These are phyloP conservation scores for Mortierella sp. DNA, from an alignment of 371 early-diverging fungal genomes.

Conservation along the genomic window DNA sequence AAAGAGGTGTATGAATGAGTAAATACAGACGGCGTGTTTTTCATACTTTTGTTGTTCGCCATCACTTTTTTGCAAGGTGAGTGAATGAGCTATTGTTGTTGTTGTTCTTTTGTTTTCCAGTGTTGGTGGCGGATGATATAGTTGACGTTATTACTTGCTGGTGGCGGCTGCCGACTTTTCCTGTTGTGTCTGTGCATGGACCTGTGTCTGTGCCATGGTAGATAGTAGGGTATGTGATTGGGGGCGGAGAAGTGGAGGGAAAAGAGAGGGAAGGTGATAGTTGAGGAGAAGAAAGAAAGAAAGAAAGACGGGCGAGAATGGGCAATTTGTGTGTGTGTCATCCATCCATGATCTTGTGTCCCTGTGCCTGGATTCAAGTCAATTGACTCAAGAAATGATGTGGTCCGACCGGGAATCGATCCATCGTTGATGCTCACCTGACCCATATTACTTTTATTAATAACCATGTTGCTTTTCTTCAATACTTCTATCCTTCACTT, in stretches of 20 bases:
- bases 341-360: not conserved
- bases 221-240: not conserved
- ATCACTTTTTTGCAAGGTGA: too few species aligned
- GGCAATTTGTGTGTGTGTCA: not conserved
- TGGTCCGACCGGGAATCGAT: not conserved
- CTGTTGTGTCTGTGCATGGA: not conserved
- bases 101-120: not conserved
- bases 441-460: not conserved
- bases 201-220: not conserved
- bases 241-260: not conserved
- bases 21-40: too few species aligned
- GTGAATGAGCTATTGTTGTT: too few species aligned
- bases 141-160: slow-evolving; percentile 40
- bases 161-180: slow-evolving; percentile 5
- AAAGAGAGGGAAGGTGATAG: not conserved
- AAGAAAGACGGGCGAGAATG: not conserved
- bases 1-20: not conserved
- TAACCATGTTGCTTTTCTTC: not conserved
- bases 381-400: not conserved
- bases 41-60: too few species aligned
- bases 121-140: not conserved
- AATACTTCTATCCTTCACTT: not conserved
- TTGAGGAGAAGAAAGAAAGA: not conserved
- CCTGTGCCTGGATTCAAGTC: not conserved
- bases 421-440: not conserved